A percentile compares a stretch with the other conserved stretches of the same genome.
These are phyloP conservation scores for Amaranthus tricolor DNA, from an alignment of 179 eudicot genomes.

Conservation along the genomic window DNA sequence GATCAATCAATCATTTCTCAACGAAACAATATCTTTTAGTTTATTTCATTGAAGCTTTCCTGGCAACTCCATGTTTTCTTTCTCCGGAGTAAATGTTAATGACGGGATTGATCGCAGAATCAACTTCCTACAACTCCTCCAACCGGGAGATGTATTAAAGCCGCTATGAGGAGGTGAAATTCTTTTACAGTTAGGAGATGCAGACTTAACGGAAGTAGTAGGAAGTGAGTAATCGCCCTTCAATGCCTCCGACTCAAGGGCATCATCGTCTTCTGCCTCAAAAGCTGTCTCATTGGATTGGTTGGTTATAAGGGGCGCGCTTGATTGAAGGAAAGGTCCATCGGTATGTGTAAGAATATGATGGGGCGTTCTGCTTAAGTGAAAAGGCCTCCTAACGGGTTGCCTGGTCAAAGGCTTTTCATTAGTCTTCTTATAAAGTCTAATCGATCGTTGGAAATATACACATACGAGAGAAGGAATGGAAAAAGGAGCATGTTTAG, in stretches of 20 bases:
- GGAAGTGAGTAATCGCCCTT: conserved; percentile 22
- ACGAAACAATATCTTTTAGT: not conserved
- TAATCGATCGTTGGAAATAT: not conserved
- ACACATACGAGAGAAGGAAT: not conserved
- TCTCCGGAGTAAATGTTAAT: conserved; percentile 15
- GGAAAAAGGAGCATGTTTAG: not conserved
- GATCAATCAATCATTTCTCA: not conserved
- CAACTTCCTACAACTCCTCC: conserved; percentile 55
- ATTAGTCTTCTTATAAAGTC: not conserved
- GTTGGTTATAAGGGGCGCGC: conserved; percentile 23
- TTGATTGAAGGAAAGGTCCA: conserved; percentile 23
- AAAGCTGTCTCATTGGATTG: conserved; percentile 5
- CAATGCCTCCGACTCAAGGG: conserved; percentile 13
- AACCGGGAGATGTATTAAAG: conserved; percentile 31
- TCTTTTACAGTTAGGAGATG: conserved; percentile 51
- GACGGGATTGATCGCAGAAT: conserved; percentile 50
- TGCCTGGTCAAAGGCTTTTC: conserved; percentile 22
- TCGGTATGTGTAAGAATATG: conserved; percentile 10
- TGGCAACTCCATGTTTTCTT: conserved; percentile 11
- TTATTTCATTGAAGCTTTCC: conserved; percentile 16
- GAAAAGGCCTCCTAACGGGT: conserved; percentile 27
- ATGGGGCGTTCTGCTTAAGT: conserved; percentile 18
- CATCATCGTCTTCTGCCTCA: conserved; percentile 38
- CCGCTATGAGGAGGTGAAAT: conserved; percentile 40
- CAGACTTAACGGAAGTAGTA: conserved; percentile 32